Conservation (phyloP, 345 rosid species). For the Citrus australasica region DNA sequence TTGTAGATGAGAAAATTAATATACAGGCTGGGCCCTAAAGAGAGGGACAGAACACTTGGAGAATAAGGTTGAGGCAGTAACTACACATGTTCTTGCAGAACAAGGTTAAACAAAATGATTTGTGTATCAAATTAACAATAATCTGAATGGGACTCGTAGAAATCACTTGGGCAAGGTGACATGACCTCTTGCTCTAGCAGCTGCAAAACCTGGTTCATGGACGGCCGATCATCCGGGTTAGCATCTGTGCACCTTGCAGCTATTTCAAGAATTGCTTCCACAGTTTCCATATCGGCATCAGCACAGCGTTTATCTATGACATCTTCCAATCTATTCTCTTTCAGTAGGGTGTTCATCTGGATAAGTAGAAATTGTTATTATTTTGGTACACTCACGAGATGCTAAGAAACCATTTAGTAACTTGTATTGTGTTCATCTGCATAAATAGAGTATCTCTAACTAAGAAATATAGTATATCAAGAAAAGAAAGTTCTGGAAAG, state of each 20-base stretch:
- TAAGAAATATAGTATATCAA: background rate
- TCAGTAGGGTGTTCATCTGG: constrained; percentile 83
- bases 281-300: constrained; percentile 58
- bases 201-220: constrained; percentile 86
- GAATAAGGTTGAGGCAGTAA: background rate
- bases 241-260: constrained; percentile 82
- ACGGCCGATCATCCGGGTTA: constrained; percentile 73
- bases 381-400: background rate
- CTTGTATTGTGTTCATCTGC: too few species aligned
- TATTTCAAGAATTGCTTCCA: constrained; percentile 77
- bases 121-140: constrained; percentile 32
- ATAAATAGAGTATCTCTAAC: background rate
- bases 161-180: constrained; percentile 89
- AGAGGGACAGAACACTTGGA: constrained; percentile 8
- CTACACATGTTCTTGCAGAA: constrained; percentile 9
- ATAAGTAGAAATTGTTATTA: background rate
- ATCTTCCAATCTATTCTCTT: constrained; percentile 68
- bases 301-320: constrained; percentile 67
- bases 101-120: background rate
- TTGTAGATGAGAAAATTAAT: constrained; percentile 3
- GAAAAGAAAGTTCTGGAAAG: constrained; percentile 1
- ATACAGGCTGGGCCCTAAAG: constrained; percentile 26
- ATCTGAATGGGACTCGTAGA: constrained; percentile 86
- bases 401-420: background rate
- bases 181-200: constrained; percentile 88